Base-by-base conservation (phyloP, 345 rosid genomes). In the Nasturtium officinale region DNA sequence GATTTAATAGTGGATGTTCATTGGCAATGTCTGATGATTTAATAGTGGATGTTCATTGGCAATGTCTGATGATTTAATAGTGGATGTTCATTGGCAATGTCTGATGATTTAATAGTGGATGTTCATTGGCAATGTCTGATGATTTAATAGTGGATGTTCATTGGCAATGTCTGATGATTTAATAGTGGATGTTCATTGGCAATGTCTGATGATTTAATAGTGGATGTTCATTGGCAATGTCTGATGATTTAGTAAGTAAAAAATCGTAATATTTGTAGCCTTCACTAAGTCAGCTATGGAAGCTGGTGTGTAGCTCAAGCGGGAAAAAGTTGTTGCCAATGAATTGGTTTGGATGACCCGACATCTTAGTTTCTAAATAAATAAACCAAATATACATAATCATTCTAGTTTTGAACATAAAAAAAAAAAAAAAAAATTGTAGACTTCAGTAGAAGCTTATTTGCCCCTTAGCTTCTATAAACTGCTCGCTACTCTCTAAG, bases 1-100 rank as follows among this genome's bases (percentile, higher is more conserved):
- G 72, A n/a, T n/a, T n/a, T n/a, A n/a, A n/a, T n/a, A n/a, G n/a
- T n/a, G n/a, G n/a, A n/a, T n/a, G n/a, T n/a, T n/a, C n/a, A n/a
- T n/a, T n/a, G n/a, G n/a, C n/a, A n/a, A n/a, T n/a, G n/a, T 56
- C 77, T 73, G 45, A 28, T 74, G 72, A 20, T 47, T 26, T 74
- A 33, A 26, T 21, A 43, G n/a, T n/a, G n/a, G n/a, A n/a, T n/a
- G n/a, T n/a, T n/a, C n/a, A n/a, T n/a, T n/a, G n/a, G n/a, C n/a
- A n/a, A n/a, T n/a, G n/a, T 56, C 77, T 73, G 45, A 28, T 74
- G 72, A 20, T 47, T 26, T 74, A 33, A 26, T 21, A 43, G n/a
- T n/a, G n/a, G n/a, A n/a, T n/a, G n/a, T n/a, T n/a, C n/a, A n/a
- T n/a, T n/a, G n/a, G n/a, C n/a, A n/a, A n/a, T n/a, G n/a, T 56